Evolutionary conservation across 1,284 basidiomycete genomes (phyloP).

Genomic region (Neolentinus lepideus): DNA sequence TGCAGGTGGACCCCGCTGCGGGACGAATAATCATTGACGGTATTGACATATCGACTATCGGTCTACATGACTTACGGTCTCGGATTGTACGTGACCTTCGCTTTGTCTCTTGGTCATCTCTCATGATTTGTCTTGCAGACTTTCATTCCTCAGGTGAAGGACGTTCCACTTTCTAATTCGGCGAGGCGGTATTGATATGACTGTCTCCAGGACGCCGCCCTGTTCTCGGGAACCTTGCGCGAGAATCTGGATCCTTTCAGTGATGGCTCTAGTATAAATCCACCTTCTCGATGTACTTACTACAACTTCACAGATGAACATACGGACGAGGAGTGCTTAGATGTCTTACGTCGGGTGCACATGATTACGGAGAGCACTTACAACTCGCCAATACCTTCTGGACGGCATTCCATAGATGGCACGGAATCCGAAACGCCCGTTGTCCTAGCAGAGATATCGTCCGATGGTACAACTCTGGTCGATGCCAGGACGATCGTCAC

Average conservation of each 20-base stretch:
- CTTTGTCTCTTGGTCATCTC: background rate
- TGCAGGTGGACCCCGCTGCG: constrained; percentile 52
- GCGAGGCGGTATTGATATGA: no score
- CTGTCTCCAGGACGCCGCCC: constrained; percentile 51
- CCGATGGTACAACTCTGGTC: constrained; percentile 16
- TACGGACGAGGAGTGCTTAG: constrained; percentile 70
- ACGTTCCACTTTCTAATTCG: background rate
- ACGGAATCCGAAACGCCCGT: no score
- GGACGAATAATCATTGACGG: constrained; percentile 84
- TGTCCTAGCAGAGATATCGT: constrained; percentile 37
- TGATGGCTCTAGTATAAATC: constrained; percentile 19
- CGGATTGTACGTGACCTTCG: constrained; percentile 44
- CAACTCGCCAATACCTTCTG: constrained; percentile 40
- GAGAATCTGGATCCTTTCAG: constrained; percentile 85
- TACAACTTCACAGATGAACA: constrained; percentile 50
- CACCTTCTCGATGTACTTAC: constrained; percentile 2
- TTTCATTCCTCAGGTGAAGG: constrained; percentile 68
- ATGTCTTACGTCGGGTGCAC: constrained; percentile 59
- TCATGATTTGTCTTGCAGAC: constrained; percentile 34
- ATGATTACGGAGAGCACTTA: constrained; percentile 44
- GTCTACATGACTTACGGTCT: constrained; percentile 79
- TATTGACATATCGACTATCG: constrained; percentile 84
- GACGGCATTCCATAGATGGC: no score
- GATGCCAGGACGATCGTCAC: constrained; percentile 44
- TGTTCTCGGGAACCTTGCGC: constrained; percentile 83